Evolutionary conservation across 2,329 filamentous ascomycete genomes (phyloP), one percentile per base, ranked within the genome.

Genomic region (Microdochium nivale): DNA sequence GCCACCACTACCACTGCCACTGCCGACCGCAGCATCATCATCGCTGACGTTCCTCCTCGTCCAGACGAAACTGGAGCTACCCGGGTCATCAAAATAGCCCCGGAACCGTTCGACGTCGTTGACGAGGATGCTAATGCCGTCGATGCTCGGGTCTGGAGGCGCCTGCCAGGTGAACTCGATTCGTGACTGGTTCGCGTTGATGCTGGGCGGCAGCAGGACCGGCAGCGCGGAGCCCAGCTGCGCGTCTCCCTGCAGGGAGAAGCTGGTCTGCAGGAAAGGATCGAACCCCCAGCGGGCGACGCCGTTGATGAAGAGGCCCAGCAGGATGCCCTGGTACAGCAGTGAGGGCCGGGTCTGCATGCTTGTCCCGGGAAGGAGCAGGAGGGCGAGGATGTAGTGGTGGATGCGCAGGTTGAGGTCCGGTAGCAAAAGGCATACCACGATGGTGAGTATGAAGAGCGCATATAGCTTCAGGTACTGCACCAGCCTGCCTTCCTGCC

Each of bases 241-340:
- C 0, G 80, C 81, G 56, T 87, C 84, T n/a, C 81, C 83, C 51
- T 83, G 83, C 24, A 99, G 70, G 1, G 84, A 83, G 1, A 69
- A 77, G 0, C 88, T 81, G 0, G 94, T 97, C 69, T 99, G 86
- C 16, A 99, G 78, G 47, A 99, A 82, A 1, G 87, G 79, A 55
- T 90, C 91, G 66, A 95, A 99, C 0, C 91, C 91, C 94, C 94
- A 97, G 44, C 92, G 80, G 3, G 91, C 92, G 54, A 95, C 83
- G 50, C 94, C 92, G 65, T 96, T 96, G 70, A 96, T 85, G 67
- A 96, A 97, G 0, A 97, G 78, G 0, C 94, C 94, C 8, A 97
- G 73, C 0, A 99, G 75, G 1, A 99, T 74, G 11, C 94, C 94
- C 67, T 97, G 92, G 62, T 94, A 97, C 2, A 96, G 67, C 9